Evolutionary conservation across 495 filamentous ascomycete genomes (phyloP).

Genomic region (Hyphodiscus hymeniophilus): DNA sequence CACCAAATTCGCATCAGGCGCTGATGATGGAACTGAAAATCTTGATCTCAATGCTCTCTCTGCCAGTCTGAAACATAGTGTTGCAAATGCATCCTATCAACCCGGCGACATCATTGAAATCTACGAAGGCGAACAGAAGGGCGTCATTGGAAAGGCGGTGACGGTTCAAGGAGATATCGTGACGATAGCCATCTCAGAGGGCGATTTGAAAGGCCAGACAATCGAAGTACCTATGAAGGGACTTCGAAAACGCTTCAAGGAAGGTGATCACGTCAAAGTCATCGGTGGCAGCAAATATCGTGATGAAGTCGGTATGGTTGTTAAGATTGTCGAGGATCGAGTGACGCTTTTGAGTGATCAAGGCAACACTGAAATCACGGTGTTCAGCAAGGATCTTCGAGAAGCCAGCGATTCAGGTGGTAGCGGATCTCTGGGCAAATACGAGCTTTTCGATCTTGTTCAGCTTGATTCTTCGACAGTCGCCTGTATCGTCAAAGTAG

Average conservation of each 20-base stretch:
- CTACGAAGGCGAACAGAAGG: conserved; percentile 91
- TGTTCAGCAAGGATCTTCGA: conserved; percentile 94
- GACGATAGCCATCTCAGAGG: conserved; percentile 77
- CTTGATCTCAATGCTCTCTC: conserved; percentile 86
- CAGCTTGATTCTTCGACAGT: conserved; percentile 91
- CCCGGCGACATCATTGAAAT: conserved; percentile 93
- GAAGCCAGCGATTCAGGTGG: conserved; percentile 86
- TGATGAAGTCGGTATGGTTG: conserved; percentile 95
- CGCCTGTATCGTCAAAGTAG: conserved; percentile 87
- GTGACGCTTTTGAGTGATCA: conserved; percentile 90
- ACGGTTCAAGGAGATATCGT: conserved; percentile 91
- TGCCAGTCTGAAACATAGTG: conserved; percentile 72
- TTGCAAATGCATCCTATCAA: conserved; percentile 69
- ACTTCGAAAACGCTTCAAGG: conserved; percentile 84
- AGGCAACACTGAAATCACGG: conserved; percentile 85
- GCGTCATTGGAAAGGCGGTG: conserved; percentile 74
- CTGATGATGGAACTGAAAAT: conserved; percentile 87
- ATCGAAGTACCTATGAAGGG: conserved; percentile 92
- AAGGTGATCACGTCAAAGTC: conserved; percentile 97
- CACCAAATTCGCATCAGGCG: conserved; percentile 78
- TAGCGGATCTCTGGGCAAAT: conserved; percentile 70
- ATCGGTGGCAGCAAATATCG: conserved; percentile 89
- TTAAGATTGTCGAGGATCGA: conserved; percentile 80
- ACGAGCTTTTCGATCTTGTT: conserved; percentile 85
- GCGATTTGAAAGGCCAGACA: conserved; percentile 68